These are phyloP conservation scores for Phialophora verrucosa DNA, from an alignment of 2,329 filamentous ascomycete genomes.

Conservation along the genomic window DNA sequence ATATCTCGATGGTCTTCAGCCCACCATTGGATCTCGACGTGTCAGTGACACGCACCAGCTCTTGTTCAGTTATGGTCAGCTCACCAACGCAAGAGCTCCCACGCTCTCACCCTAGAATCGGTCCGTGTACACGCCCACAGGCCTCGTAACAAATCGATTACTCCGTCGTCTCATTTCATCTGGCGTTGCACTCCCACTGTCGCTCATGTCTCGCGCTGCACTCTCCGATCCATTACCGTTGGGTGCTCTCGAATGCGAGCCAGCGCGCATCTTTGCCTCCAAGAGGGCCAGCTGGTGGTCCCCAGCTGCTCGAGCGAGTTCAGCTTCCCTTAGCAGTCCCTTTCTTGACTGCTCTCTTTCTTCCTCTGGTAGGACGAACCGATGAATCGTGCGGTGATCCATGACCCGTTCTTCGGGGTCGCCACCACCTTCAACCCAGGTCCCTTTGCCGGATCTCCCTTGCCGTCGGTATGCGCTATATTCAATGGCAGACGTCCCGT, in stretches of 20 bases:
- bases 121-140: constrained; percentile 35
- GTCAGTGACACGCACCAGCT: not conserved
- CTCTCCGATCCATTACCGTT: constrained; percentile 26
- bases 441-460: constrained; percentile 38
- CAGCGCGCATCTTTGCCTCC: constrained; percentile 30
- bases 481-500: constrained; percentile 18
- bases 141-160: constrained; percentile 35
- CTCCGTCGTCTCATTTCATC: constrained; percentile 33
- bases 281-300: constrained; percentile 30
- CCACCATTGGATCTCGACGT: not conserved
- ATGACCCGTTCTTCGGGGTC: constrained; percentile 73
- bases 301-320: constrained; percentile 35
- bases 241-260: constrained; percentile 27
- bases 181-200: constrained; percentile 31
- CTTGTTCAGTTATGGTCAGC: not conserved
- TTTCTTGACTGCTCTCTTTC: constrained; percentile 56
- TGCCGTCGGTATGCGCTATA: constrained; percentile 39
- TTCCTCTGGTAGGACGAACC: constrained; percentile 75
- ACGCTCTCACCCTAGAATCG: constrained; percentile 20
- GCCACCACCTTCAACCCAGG: constrained; percentile 51
- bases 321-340: constrained; percentile 37
- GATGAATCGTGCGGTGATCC: constrained; percentile 85
- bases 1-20: not conserved
- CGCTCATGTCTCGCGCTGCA: constrained; percentile 26
- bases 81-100: not conserved